Percentiles rank a stretch among this genome's conserved stretches.
Conservation (phyloP, 257 asterid genomes). For the Solanum sparsipilum region DNA sequence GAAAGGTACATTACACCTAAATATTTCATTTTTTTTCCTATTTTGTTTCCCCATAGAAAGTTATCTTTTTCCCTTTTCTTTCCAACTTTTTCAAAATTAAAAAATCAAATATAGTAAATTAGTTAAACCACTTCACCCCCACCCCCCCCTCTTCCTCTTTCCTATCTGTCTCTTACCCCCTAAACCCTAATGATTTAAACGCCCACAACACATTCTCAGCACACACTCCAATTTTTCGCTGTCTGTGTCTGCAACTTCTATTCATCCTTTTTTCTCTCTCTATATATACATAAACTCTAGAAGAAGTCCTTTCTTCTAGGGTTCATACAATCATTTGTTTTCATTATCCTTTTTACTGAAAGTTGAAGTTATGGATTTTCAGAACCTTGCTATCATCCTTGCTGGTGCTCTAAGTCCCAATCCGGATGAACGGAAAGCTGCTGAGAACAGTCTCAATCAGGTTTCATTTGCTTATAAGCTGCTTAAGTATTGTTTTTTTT, state of each 20-base stretch:
- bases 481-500: neutral
- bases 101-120: neutral
- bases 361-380: conserved; percentile 49
- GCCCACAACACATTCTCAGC: neutral
- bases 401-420: conserved; percentile 78
- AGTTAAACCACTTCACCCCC: neutral
- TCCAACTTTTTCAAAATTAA: neutral
- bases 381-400: conserved; percentile 52
- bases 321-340: neutral
- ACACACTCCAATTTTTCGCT: neutral
- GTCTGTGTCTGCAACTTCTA: neutral
- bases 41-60: neutral
- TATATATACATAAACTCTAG: neutral
- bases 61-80: neutral
- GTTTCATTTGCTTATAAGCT: conserved; percentile 14
- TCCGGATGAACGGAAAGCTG: conserved; percentile 80
- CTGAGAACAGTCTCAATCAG: conserved; percentile 89
- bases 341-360: neutral
- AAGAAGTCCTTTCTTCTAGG: neutral
- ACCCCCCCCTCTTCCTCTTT: neutral
- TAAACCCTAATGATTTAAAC: conserved; percentile 19
- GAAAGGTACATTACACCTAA: neutral
- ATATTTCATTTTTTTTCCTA: neutral
- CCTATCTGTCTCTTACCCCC: neutral
- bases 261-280: neutral